Percentiles rank a stretch among this genome's conserved stretches.
Conservation (phyloP, 202 grass and related monocot genomes). For the Panicum virgatum region DNA sequence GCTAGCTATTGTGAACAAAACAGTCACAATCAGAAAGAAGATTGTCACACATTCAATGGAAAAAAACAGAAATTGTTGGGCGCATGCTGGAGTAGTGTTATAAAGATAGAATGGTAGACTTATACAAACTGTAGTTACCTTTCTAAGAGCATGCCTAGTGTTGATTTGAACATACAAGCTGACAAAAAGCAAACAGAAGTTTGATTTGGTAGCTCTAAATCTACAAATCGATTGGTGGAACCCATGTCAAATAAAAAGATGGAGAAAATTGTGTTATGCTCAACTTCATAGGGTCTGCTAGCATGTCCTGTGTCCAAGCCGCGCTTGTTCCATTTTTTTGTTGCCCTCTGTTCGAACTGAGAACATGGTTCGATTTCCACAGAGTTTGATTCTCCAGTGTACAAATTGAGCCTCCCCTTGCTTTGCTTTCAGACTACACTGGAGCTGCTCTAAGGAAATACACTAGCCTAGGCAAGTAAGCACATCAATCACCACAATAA, state of each 20-base stretch:
- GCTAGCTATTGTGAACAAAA: conserved; percentile 7
- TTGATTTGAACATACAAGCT: not conserved
- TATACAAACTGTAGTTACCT: not conserved
- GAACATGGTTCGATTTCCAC: not conserved
- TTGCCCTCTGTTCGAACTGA: not conserved
- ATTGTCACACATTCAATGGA: not conserved
- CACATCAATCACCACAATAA: not conserved
- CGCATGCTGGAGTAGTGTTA: not conserved
- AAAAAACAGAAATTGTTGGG: not conserved
- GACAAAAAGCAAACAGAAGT: not conserved
- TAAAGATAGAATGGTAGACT: not conserved
- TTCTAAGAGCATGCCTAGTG: not conserved
- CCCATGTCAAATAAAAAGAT: not conserved
- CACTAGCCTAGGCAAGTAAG: not conserved
- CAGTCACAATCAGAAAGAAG: not conserved
- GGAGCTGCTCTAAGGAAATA: not conserved
- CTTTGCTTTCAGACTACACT: not conserved
- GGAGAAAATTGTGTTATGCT: not conserved
- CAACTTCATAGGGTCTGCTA: not conserved
- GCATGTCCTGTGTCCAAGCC: not conserved
- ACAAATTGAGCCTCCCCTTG: not conserved
- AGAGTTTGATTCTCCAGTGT: not conserved
- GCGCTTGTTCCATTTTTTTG: not conserved
- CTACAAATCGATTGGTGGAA: not conserved
- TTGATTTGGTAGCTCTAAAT: not conserved